A percentile compares a stretch with the other conserved stretches of the same genome.
Conservation (phyloP, 176 grass and related monocot species). For the Carex parvula region DNA sequence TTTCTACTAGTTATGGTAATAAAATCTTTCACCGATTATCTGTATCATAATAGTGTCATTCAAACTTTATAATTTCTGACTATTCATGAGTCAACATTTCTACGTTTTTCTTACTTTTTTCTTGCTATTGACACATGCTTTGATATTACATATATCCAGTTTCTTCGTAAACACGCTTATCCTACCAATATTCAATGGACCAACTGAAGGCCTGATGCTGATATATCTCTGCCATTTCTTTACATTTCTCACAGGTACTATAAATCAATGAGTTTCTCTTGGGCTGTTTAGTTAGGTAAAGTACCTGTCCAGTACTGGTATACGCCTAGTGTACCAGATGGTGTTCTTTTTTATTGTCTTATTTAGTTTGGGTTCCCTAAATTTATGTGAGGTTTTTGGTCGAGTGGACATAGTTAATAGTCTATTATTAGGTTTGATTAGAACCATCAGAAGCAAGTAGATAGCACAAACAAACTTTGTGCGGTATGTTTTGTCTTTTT, state of each 20-base stretch:
- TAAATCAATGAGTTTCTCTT: neutral
- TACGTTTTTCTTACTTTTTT: neutral
- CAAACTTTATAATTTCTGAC: constrained; percentile 24
- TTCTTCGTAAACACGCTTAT: constrained; percentile 96
- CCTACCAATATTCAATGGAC: constrained; percentile 86
- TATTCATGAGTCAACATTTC: neutral
- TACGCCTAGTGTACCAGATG: neutral
- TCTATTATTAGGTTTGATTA: constrained; percentile 7
- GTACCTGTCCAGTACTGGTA: neutral
- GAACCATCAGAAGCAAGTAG: neutral
- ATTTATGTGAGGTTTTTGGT: neutral
- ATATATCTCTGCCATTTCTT: constrained; percentile 83
- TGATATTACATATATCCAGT: constrained; percentile 39
- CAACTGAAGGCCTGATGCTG: constrained; percentile 97
- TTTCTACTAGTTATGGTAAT: neutral
- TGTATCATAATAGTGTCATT: neutral
- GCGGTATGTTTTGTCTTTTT: neutral
- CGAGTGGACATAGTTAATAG: neutral
- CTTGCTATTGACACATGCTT: constrained; percentile 21
- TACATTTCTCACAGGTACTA: constrained; percentile 75
- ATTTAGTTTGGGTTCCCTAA: neutral
- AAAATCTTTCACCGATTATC: neutral
- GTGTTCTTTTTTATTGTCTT: neutral
- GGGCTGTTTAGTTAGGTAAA: neutral
- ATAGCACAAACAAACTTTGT: neutral